Base-by-base conservation (phyloP, 176 grass and related monocot genomes). In the Eragrostis curvula region DNA sequence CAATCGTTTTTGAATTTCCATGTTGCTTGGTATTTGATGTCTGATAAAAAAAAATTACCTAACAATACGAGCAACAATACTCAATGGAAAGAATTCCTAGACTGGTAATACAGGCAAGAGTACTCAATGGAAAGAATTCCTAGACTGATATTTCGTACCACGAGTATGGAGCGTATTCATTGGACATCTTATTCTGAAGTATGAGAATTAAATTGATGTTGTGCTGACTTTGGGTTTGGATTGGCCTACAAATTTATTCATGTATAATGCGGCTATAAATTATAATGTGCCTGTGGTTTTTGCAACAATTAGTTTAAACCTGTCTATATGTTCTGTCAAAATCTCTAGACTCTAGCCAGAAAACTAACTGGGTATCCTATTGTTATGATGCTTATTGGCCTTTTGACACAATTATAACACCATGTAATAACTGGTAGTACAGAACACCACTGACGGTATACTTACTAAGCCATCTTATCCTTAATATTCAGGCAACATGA, bases 1-100 rank as follows among this genome's bases (percentile, higher is more conserved):
- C 41, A 36, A 85, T 18, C 20, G 7, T 63, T 89, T 42, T 53
- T 52, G 47, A 5, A 72, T 66, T 57, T 74, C 16, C 41, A 79
- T 45, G 50, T 66, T 70, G 51, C 23, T 62, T 77, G 20, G 2
- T 85, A 64, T 64, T 63, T 59, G 14, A 6, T 79, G 53, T 72
- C 4, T 41, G 29, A 53, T 53, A 79, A 79, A 46, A 79, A 46
- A 79, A 23, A 53, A 39, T 66, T 43, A 28, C 32, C 45, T 53
- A 30, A 68, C 32, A 36, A 36, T n/a, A n/a, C n/a, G n/a, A 36
- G 32, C 4, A 45, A 27, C 29, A 73, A 52, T 24, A 24, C 10
- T 70, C 62, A 30, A 23, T 62, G 24, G 18, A 39, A 80, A 79
- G 42, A 60, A 36, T 14, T 39, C 25, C 27, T 64, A 32, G 10